Conservation (phyloP, 2,329 filamentous ascomycete genomes). For the Gremmenia infestans region DNA sequence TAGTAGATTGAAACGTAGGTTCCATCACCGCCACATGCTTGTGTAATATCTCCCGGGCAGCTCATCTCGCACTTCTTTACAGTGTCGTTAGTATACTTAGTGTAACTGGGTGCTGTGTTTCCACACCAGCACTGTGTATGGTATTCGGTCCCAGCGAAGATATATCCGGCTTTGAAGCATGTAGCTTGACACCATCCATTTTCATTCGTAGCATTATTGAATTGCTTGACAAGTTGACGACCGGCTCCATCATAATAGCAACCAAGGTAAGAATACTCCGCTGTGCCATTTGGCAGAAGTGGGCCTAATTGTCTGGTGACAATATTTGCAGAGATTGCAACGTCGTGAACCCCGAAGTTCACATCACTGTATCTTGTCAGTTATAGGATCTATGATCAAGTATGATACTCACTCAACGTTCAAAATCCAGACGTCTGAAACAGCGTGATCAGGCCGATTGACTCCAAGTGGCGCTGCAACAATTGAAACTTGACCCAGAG, state of each 20-base stretch:
- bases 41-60: slow-evolving; percentile 18
- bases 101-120: slow-evolving; percentile 21
- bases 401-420: slow-evolving; percentile 32
- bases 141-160: slow-evolving; percentile 34
- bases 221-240: slow-evolving; percentile 31
- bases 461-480: slow-evolving; percentile 29
- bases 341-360: slow-evolving; percentile 35
- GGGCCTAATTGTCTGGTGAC: slow-evolving; percentile 34
- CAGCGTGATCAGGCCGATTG: slow-evolving; percentile 28
- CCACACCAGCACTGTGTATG: slow-evolving; percentile 21
- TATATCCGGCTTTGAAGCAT: slow-evolving; percentile 29
- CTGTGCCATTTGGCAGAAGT: slow-evolving; percentile 29
- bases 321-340: slow-evolving; percentile 32
- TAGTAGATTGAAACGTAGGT: slow-evolving; percentile 33
- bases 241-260: slow-evolving; percentile 37
- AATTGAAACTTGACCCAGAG: slow-evolving; percentile 31
- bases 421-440: slow-evolving; percentile 35
- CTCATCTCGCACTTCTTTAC: slow-evolving; percentile 19
- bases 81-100: slow-evolving; percentile 24
- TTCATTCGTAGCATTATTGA: slow-evolving; percentile 30
- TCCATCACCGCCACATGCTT: slow-evolving; percentile 27
- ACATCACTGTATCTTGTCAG: slow-evolving; percentile 27
- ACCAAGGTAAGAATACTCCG: slow-evolving; percentile 34
- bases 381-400: background rate
- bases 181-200: slow-evolving; percentile 33